These are phyloP conservation scores for Rhizopogon vulgaris DNA, from an alignment of 768 basidiomycete genomes.

Conservation along the genomic window DNA sequence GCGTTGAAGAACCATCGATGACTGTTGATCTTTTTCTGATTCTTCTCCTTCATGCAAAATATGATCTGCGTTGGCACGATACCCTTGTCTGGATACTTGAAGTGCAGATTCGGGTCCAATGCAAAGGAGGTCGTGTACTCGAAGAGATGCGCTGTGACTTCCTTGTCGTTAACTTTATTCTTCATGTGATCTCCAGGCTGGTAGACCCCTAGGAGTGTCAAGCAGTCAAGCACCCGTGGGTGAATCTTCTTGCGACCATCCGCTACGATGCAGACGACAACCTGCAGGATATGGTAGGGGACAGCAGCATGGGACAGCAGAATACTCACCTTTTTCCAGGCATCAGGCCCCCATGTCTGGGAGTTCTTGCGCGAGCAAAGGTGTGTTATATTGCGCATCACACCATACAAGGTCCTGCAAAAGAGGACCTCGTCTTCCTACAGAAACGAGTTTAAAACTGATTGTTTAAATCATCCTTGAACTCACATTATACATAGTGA, in stretches of 20 bases:
- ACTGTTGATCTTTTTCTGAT: constrained; percentile 95
- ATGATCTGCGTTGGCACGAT: constrained; percentile 94
- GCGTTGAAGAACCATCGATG: constrained; percentile 99
- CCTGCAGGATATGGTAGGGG: constrained; percentile 34
- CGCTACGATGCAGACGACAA: constrained; percentile 89
- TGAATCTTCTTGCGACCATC: constrained; percentile 83
- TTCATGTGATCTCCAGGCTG: constrained; percentile 62
- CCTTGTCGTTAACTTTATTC: constrained; percentile 64
- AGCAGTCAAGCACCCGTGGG: constrained; percentile 78
- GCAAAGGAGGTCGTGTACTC: constrained; percentile 84
- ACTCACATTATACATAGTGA: constrained; percentile 94
- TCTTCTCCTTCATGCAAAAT: constrained; percentile 88
- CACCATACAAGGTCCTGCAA: constrained; percentile 89
- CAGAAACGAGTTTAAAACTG: constrained; percentile 2
- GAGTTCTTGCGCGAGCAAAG: constrained; percentile 82
- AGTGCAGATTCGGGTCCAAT: constrained; percentile 72
- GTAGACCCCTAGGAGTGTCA: constrained; percentile 91
- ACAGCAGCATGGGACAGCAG: not conserved
- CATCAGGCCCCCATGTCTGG: constrained; percentile 92
- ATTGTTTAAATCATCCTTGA: constrained; percentile 3
- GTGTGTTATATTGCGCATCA: constrained; percentile 84
- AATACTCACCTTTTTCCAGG: constrained; percentile 82
- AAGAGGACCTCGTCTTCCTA: constrained; percentile 89
- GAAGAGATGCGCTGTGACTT: constrained; percentile 72
- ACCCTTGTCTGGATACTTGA: constrained; percentile 87